Evolutionary conservation across 1,284 basidiomycete genomes (phyloP).

Genomic region (Sporisorium exsertum): DNA sequence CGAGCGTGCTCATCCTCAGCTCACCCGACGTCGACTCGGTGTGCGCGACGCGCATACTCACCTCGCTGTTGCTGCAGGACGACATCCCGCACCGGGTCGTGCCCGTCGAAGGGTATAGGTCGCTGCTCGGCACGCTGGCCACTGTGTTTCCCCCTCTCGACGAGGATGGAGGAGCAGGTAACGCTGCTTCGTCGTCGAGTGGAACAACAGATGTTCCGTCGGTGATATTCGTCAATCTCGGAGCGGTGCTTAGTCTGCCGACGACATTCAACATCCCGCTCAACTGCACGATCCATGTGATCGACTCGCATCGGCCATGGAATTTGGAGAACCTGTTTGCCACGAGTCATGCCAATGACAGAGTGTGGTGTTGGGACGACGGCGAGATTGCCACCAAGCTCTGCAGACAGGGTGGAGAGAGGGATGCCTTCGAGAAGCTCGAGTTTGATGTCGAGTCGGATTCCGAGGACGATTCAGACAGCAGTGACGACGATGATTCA

Average conservation of each 20-base stretch:
- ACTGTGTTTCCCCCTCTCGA: constrained; percentile 39
- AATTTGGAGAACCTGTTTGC: constrained; percentile 90
- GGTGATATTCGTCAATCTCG: constrained; percentile 91
- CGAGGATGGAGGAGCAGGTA: constrained; percentile 5
- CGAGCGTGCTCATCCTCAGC: constrained; percentile 80
- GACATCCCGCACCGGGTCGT: constrained; percentile 90
- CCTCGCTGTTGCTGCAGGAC: constrained; percentile 90
- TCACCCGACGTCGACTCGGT: constrained; percentile 90
- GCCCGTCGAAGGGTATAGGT: constrained; percentile 84
- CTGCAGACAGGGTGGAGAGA: constrained; percentile 34
- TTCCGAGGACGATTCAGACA: constrained; percentile 75
- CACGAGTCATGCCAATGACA: constrained; percentile 70
- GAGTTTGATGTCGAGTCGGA: constrained; percentile 63
- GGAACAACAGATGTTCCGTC: constrained; percentile 79
- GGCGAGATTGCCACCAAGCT: constrained; percentile 57
- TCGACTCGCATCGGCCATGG: constrained; percentile 92
- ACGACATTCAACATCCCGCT: constrained; percentile 67
- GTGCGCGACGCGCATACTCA: constrained; percentile 88
- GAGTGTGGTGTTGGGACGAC: constrained; percentile 67
- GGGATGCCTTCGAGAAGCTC: constrained; percentile 60
- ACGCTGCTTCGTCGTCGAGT: constrained; percentile 13
- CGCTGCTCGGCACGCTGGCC: constrained; percentile 37
- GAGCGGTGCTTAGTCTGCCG: constrained; percentile 85
- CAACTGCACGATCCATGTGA: constrained; percentile 79
- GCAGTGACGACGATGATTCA: neutral